Evolutionary conservation across 805 yeast genomes (phyloP), one percentile per base, ranked within the genome.

Genomic region (Candida awuae): DNA sequence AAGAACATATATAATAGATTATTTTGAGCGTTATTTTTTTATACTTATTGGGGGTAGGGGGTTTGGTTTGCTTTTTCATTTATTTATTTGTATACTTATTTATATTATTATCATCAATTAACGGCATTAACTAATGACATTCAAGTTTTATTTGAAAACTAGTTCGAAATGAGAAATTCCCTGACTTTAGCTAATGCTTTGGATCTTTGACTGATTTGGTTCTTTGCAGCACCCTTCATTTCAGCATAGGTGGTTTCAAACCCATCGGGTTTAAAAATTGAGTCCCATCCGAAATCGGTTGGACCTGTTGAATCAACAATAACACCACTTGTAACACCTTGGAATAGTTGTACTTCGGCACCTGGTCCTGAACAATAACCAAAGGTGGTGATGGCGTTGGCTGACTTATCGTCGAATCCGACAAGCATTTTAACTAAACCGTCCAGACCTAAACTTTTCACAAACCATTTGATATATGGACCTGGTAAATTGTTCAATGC

Each of bases 201-300:
- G 54, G 71, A 86, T 53, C 99, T 72, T 55, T 94, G 98, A 48
- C 94, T 81, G 46, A 92, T 83, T 16, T 69, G 57, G 62, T 92
- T 88, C 67, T 94, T 92, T 22, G 70, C 66, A 2, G 59, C 54
- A 55, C 83, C 84, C 37, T 73, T 78, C 88, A 92, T 76, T 60
- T 92, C 97, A 9, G 97, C 97, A 55, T 86, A 88, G 0, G 92
- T 83, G 54, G 79, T 66, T 16, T 70, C 63, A 51, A 60, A 77
- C 3, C 95, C 96, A 20, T 66, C 64, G 2, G 98, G 98, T 62
- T 80, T 71, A 59, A 92, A 92, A 36, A 84, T 65, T 7, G 96
- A 78, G 62, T 92, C 97, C 94, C 95, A 92, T 2, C 99, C 99
- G 58, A 92, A 92, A 43, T 73, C 70, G 12, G 77, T 72, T 6